Evolutionary conservation across 305 asterid species (phyloP).

Genomic region (Fraxinus xanthoxyloides): DNA sequence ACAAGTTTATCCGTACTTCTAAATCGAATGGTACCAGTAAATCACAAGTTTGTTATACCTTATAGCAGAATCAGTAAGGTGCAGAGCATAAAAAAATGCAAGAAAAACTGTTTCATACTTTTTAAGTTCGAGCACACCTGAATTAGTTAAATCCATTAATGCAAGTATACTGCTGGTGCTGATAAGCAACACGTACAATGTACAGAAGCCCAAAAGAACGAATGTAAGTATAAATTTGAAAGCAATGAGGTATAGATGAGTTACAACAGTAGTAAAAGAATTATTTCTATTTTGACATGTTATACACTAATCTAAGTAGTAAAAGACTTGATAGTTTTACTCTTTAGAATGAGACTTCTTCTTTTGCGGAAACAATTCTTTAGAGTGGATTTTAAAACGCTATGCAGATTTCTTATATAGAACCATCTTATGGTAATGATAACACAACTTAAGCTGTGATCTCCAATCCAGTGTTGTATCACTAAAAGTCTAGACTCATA

Average conservation of each 20-base stretch:
- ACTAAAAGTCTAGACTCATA: not conserved
- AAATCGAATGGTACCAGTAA: not conserved
- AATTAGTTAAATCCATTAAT: not conserved
- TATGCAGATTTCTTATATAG: not conserved
- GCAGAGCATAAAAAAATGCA: not conserved
- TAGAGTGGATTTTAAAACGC: not conserved
- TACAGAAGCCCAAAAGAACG: not conserved
- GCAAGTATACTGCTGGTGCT: not conserved
- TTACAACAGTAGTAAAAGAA: not conserved
- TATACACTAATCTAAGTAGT: not conserved
- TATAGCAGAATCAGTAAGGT: not conserved
- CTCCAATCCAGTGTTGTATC: not conserved
- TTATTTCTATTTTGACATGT: not conserved
- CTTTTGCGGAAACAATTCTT: not conserved
- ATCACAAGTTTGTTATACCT: not conserved
- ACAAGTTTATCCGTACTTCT: not conserved
- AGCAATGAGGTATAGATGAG: not conserved
- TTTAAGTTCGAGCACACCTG: not conserved
- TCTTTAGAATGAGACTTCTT: not conserved
- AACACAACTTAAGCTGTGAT: not conserved
- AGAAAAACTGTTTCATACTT: not conserved
- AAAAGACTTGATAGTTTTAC: not conserved
- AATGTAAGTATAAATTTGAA: not conserved
- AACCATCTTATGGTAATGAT: not conserved
- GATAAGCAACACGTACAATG: constrained; percentile 4